Base-by-base conservation (phyloP, 495 filamentous ascomycete species). In the Immersiella caudata region DNA sequence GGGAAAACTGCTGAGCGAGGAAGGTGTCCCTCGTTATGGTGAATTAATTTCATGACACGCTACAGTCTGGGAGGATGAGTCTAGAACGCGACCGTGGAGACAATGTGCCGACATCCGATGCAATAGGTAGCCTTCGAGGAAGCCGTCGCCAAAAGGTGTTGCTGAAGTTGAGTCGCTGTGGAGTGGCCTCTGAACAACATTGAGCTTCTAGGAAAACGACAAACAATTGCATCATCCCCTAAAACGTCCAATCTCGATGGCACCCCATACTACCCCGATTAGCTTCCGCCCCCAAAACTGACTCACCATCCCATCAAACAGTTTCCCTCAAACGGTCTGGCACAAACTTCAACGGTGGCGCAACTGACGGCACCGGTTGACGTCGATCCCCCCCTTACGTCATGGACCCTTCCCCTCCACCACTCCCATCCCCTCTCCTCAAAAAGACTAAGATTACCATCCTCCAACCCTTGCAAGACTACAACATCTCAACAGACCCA, bases 331-430 rank as follows among this genome's bases (percentile, higher is more conserved):
- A 46, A 46, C 40, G 11, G 11, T 12, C 40, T 46, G 5, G 40
- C 40, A 12, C 9, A 46, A 46, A 18, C 2, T 46, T 46, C 11
- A 46, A 14, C 40, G 40, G 40, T 46, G 40, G 40, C 40, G 40
- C 40, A 12, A 6, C 40, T 46, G 40, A 46, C 40, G 40, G 52
- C 52, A 26, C 52, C 21, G 20, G 52, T 55, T 55, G 56, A 29
- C 56, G 56, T 59, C 56, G 56, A 59, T 46, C 40, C 6, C 40
- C 22, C 24, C 24, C 21, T 59, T 59, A 59, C 56, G 56, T 59
- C 56, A 59, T 59, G 56, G 26, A 9, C 56, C 24, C 16, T 9
- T 27, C 56, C 11, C 11, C 25, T 20, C 56, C 18, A 22, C 6
- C n/a, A n/a, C n/a, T n/a, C n/a, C n/a, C n/a, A n/a, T 12, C 56